Evolutionary conservation across 2,329 filamentous ascomycete genomes (phyloP).

Genomic region (Fusarium algeriense): DNA sequence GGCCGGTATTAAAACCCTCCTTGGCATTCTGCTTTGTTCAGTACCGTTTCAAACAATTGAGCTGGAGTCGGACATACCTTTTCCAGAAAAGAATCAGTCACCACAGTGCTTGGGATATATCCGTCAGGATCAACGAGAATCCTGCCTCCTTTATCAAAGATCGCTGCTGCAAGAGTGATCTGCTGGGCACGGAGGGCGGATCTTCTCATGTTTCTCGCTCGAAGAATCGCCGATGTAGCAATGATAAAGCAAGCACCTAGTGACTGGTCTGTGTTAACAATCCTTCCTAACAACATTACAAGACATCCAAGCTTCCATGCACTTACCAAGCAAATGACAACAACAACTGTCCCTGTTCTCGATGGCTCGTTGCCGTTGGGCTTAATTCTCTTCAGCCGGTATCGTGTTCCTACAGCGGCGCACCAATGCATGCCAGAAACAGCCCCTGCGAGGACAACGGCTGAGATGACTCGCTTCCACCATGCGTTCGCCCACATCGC

Average conservation of each 20-base stretch:
- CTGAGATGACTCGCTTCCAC: conserved; percentile 79
- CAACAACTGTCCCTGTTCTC: conserved; percentile 75
- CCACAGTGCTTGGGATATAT: conserved; percentile 77
- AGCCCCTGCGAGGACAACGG: conserved; percentile 75
- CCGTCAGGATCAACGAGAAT: conserved; percentile 79
- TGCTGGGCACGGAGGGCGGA: conserved; percentile 72
- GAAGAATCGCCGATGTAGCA: conserved; percentile 65
- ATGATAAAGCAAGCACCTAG: conserved; percentile 72
- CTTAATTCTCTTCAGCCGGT: conserved; percentile 65
- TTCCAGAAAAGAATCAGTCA: conserved; percentile 82
- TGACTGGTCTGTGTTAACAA: conserved; percentile 59
- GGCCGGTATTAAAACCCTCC: conserved; percentile 80
- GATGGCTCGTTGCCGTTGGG: conserved; percentile 58
- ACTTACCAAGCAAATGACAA: conserved; percentile 78
- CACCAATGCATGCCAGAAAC: conserved; percentile 93
- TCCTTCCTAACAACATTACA: no score
- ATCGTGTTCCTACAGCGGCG: conserved; percentile 77
- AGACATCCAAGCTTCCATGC: not conserved
- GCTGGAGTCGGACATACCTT: conserved; percentile 56
- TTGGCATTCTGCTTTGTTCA: conserved; percentile 59
- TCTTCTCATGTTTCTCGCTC: conserved; percentile 63
- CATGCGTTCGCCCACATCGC: conserved; percentile 82
- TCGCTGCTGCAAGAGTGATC: conserved; percentile 69
- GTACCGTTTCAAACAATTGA: not conserved
- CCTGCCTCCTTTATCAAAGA: conserved; percentile 75